Evolutionary conservation across 73 alveolate species (phyloP).

Genomic region (Paramecium sonneborni): DNA sequence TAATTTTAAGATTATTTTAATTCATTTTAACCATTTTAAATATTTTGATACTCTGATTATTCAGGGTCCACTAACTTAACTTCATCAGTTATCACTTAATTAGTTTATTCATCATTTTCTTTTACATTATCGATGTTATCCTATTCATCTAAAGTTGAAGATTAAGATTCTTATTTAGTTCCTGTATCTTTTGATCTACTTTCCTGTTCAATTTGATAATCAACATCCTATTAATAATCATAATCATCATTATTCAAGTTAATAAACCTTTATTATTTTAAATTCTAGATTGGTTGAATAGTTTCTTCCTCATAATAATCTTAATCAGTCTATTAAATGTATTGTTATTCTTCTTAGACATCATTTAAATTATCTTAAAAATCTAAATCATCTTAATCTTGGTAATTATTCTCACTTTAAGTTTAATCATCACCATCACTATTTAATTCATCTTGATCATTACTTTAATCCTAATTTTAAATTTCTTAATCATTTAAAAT

Average conservation of each 20-base stretch:
- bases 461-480: not conserved
- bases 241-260: not conserved
- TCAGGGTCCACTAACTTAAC: not conserved
- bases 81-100: not conserved
- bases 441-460: not conserved
- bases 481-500: not conserved
- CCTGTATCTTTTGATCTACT: not conserved
- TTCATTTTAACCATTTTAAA: too few species aligned
- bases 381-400: not conserved
- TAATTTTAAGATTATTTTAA: not conserved
- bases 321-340: not conserved
- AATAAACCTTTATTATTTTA: not conserved
- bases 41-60: not conserved
- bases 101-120: not conserved
- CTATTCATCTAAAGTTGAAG: not conserved
- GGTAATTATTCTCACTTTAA: not conserved
- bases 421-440: not conserved
- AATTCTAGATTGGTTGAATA: not conserved
- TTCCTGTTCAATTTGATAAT: not conserved
- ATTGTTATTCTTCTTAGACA: not conserved
- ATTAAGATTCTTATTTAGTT: not conserved
- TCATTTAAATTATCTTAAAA: not conserved
- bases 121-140: not conserved
- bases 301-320: not conserved
- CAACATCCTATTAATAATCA: conserved; percentile 1